Evolutionary conservation across 768 basidiomycete genomes (phyloP).

Genomic region (Polyporus arcularius): DNA sequence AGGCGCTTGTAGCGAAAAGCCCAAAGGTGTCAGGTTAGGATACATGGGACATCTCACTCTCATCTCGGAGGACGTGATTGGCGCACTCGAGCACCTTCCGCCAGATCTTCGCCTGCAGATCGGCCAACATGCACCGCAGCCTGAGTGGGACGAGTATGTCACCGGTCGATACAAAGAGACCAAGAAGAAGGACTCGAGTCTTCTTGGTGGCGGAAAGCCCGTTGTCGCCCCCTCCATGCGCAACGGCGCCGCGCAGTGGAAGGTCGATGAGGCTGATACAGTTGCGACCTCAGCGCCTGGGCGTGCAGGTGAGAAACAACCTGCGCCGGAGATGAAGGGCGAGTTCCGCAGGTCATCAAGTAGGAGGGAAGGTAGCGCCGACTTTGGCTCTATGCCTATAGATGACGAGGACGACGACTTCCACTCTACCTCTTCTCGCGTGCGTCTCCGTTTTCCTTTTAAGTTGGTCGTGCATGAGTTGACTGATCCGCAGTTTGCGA

Average conservation of each 20-base stretch:
- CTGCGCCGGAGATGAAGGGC: slow-evolving; percentile 40
- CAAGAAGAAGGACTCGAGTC: slow-evolving; percentile 74
- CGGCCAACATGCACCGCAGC: slow-evolving; percentile 67
- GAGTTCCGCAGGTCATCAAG: slow-evolving; percentile 60
- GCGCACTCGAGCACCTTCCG: slow-evolving; percentile 86
- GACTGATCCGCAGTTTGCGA: slow-evolving; percentile 63
- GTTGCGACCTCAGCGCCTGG: slow-evolving; percentile 21
- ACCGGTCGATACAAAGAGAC: slow-evolving; percentile 84
- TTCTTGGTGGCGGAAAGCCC: slow-evolving; percentile 87
- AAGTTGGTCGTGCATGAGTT: not conserved
- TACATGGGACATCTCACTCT: slow-evolving; percentile 98
- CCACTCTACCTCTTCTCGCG: slow-evolving; percentile 46
- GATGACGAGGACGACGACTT: slow-evolving; percentile 47
- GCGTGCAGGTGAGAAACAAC: slow-evolving; percentile 17
- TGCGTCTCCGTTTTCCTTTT: slow-evolving; percentile 26
- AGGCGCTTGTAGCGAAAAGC: slow-evolving; percentile 51
- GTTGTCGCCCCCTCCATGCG: slow-evolving; percentile 49
- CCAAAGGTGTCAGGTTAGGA: slow-evolving; percentile 79
- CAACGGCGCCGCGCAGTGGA: slow-evolving; percentile 68
- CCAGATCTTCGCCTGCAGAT: slow-evolving; percentile 70
- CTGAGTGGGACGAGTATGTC: slow-evolving; percentile 90
- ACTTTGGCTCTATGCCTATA: slow-evolving; percentile 59
- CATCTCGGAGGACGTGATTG: slow-evolving; percentile 93
- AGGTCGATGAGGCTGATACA: slow-evolving; percentile 60
- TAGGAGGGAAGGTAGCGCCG: slow-evolving; percentile 55